These are phyloP conservation scores for Umbelopsis isabellina DNA, from an alignment of 192 early-diverging fungal genomes.

Conservation along the genomic window DNA sequence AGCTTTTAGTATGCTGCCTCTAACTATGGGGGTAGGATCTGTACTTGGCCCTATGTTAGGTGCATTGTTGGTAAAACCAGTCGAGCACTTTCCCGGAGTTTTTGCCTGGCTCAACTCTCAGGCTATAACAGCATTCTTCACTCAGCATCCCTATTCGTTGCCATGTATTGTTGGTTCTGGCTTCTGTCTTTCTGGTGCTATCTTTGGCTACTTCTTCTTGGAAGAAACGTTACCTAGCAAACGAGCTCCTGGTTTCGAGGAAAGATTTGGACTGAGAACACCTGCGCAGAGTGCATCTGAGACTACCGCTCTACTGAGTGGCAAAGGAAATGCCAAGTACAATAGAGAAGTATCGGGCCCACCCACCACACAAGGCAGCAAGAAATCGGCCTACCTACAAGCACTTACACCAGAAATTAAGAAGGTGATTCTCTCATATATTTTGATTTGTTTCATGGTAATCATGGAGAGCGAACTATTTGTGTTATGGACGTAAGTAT, in stretches of 20 bases:
- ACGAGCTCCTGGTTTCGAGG: slow-evolving; percentile 1
- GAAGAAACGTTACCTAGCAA: slow-evolving; percentile 46
- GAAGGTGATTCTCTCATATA: slow-evolving; percentile 6
- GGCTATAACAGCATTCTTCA: slow-evolving; percentile 40
- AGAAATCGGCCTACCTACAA: neutral
- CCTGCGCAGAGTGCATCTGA: neutral
- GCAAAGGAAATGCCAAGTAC: neutral
- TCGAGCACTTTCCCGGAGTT: slow-evolving; percentile 46
- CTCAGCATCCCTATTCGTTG: slow-evolving; percentile 62
- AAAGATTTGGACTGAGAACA: neutral
- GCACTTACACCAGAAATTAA: slow-evolving; percentile 4
- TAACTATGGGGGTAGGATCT: slow-evolving; percentile 57
- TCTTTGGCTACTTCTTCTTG: slow-evolving; percentile 48
- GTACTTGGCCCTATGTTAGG: slow-evolving; percentile 60
- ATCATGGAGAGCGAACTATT: slow-evolving; percentile 12
- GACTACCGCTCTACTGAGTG: neutral
- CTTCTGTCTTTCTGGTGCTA: slow-evolving; percentile 53
- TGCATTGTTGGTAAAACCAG: slow-evolving; percentile 65
- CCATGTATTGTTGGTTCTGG: slow-evolving; percentile 62
- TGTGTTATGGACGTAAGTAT: neutral
- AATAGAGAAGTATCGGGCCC: neutral
- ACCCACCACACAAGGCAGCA: too few relatives aligned
- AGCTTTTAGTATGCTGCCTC: slow-evolving; percentile 64
- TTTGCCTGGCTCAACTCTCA: slow-evolving; percentile 33
- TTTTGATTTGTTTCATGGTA: neutral